Evolutionary conservation across 2,329 filamentous ascomycete species (phyloP).

Genomic region (Penicillium vulpinum): DNA sequence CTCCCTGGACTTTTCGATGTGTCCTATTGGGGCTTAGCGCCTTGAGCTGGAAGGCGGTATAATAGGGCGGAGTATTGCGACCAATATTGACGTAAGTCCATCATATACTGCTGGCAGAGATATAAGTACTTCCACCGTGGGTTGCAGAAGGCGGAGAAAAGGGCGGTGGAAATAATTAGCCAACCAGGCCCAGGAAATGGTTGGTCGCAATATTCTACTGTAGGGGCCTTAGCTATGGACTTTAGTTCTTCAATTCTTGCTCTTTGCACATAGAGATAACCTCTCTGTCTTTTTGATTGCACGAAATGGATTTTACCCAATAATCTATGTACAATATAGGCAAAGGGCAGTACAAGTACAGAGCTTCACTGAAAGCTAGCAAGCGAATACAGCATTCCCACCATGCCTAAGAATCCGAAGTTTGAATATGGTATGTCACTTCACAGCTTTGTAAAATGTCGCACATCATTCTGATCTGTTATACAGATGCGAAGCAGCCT

Average conservation of each 20-base stretch:
- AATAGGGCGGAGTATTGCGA: background rate
- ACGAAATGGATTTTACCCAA: slow-evolving; percentile 6
- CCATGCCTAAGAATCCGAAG: slow-evolving; percentile 46
- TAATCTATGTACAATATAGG: background rate
- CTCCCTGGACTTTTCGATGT: slow-evolving; percentile 41
- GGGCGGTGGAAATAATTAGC: background rate
- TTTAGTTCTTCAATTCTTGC: background rate
- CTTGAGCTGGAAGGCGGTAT: slow-evolving; percentile 26
- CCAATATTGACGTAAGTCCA: background rate
- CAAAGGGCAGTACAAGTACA: slow-evolving; percentile 12
- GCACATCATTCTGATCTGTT: background rate
- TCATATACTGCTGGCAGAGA: background rate
- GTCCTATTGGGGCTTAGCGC: slow-evolving; percentile 37
- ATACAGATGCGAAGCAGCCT: slow-evolving; percentile 44
- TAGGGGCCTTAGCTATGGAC: background rate
- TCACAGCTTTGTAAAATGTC: background rate
- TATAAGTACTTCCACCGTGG: no score
- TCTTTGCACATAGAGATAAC: background rate
- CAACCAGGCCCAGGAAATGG: background rate
- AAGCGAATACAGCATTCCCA: slow-evolving; percentile 9
- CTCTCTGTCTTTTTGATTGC: background rate
- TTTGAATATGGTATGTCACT: slow-evolving; percentile 43
- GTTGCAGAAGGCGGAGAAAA: background rate
- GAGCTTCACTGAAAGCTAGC: slow-evolving; percentile 13
- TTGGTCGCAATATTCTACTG: background rate